Evolutionary conservation across 106 monocot species (phyloP).

Genomic region (Phalaenopsis equestris): DNA sequence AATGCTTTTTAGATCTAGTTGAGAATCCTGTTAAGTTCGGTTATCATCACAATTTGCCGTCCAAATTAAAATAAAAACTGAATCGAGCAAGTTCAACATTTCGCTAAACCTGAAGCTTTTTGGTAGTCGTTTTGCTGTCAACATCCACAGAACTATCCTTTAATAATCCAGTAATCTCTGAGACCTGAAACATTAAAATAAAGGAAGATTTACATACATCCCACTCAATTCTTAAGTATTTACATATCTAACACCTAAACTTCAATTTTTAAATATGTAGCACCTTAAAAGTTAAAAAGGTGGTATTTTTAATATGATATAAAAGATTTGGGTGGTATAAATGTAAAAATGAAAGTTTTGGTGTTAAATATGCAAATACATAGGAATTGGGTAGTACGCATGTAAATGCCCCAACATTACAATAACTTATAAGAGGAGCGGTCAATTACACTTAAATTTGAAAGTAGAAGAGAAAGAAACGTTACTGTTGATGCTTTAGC

Average conservation of each 20-base stretch:
- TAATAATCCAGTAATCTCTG: conserved; percentile 9
- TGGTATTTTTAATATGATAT: too few species aligned
- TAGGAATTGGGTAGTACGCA: too few species aligned
- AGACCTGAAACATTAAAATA: conserved; percentile 20
- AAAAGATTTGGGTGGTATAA: too few species aligned
- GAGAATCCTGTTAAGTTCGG: conserved; percentile 23
- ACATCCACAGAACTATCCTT: conserved; percentile 14
- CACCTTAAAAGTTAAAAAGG: too few species aligned
- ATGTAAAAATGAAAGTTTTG: too few species aligned
- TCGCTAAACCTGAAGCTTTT: conserved; percentile 30
- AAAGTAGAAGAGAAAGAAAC: background rate
- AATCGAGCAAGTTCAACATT: background rate
- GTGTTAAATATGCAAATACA: too few species aligned
- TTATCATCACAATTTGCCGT: background rate
- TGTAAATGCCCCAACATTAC: background rate
- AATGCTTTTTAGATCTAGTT: conserved; percentile 39
- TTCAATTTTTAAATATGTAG: too few species aligned
- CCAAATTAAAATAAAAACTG: background rate
- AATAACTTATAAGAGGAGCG: conserved; percentile 2
- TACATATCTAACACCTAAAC: too few species aligned
- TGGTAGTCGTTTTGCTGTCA: conserved; percentile 5
- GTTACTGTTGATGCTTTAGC: conserved; percentile 9
- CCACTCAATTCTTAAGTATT: too few species aligned
- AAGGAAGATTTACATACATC: too few species aligned
- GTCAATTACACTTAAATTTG: background rate